phyloP scores from a whole-genome alignment of 2,329 filamentous ascomycete species.

The Aspergillus sclerotialis region DNA sequence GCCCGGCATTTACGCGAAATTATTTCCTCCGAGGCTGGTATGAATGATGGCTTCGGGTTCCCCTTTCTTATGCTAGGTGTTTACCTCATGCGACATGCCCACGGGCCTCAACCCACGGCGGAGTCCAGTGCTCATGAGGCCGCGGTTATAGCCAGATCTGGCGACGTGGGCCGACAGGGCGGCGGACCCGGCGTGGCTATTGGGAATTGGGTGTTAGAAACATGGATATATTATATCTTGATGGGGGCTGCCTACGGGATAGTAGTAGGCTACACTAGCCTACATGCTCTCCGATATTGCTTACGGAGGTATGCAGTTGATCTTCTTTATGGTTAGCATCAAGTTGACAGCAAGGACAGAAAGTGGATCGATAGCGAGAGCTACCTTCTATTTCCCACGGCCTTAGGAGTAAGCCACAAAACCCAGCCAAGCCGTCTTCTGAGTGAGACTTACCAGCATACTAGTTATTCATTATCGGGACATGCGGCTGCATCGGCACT shows the following conservation, averaged over 20 bases:
- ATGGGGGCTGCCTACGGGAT: background rate
- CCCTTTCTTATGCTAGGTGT: constrained; percentile 55
- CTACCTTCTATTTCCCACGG: constrained; percentile 48
- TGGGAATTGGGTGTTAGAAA: background rate
- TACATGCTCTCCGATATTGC: background rate
- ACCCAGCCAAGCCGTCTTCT: background rate
- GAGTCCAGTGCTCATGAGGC: constrained; percentile 11
- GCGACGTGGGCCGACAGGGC: constrained; percentile 13
- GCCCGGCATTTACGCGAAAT: constrained; percentile 52
- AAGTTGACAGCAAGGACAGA: constrained; percentile 20
- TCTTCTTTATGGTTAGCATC: background rate
- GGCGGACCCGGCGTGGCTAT: background rate
- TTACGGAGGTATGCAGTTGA: background rate
- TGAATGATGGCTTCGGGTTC: constrained; percentile 58
- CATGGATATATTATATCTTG: background rate
- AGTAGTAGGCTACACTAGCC: background rate
- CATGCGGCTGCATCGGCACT: constrained; percentile 51
- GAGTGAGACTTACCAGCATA: background rate
- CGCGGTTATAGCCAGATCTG: constrained; percentile 8
- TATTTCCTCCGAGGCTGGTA: constrained; percentile 56
- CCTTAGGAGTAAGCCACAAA: constrained; percentile 37
- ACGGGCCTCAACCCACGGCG: constrained; percentile 17
- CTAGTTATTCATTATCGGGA: constrained; percentile 53
- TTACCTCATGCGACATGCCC: constrained; percentile 50
- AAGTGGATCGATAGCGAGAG: constrained; percentile 52